A percentile compares a stretch with the other conserved stretches of the same genome.
These are phyloP conservation scores for Francoa sonchifolia DNA, from an alignment of 441 rosid genomes.

Conservation along the genomic window DNA sequence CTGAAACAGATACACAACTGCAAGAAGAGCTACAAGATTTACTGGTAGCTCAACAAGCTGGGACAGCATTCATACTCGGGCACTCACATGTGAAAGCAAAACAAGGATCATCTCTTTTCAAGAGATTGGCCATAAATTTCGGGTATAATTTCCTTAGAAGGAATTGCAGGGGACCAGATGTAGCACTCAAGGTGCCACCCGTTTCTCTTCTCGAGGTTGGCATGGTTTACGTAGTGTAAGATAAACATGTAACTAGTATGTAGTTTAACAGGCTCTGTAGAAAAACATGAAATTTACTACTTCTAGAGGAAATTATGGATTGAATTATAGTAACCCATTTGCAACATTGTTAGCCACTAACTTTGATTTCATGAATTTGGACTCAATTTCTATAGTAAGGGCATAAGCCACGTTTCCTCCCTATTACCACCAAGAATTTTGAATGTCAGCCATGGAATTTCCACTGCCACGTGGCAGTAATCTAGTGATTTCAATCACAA, in stretches of 20 bases:
- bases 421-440: conserved; percentile 15
- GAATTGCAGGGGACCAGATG: conserved; percentile 90
- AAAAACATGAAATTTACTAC: too few relatives aligned
- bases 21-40: conserved; percentile 62
- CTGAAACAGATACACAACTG: conserved; percentile 23
- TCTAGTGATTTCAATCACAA: conserved; percentile 6
- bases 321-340: too few relatives aligned
- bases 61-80: conserved; percentile 84
- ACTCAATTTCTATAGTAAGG: conserved; percentile 6
- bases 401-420: conserved; percentile 29
- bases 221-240: conserved; percentile 81
- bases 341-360: too few relatives aligned
- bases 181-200: conserved; percentile 89
- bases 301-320: too few relatives aligned
- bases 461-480: background rate
- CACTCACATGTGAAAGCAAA: conserved; percentile 86
- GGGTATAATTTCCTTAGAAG: conserved; percentile 85
- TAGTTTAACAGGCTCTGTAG: background rate
- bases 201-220: conserved; percentile 89
- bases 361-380: too few relatives aligned
- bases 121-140: conserved; percentile 60
- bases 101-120: conserved; percentile 81
- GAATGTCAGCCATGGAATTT: conserved; percentile 3
- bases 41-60: conserved; percentile 56
- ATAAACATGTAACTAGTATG: conserved; percentile 11